Conservation (phyloP, 129 eudicot species). For the Centaurea solstitialis region DNA sequence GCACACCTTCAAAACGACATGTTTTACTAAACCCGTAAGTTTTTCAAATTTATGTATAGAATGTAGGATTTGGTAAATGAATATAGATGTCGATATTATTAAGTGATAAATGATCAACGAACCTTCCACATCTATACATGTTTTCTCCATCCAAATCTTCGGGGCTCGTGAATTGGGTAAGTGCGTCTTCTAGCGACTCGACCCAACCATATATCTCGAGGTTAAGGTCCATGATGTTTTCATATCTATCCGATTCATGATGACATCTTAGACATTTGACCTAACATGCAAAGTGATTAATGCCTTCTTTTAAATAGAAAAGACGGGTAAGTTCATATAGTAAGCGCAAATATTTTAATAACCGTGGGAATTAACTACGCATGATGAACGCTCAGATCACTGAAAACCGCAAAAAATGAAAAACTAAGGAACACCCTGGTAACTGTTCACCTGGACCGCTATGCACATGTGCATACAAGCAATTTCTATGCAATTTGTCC, state of each 20-base stretch:
- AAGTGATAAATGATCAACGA: conserved; percentile 6
- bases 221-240: conserved; percentile 90
- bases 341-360: too few relatives aligned
- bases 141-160: conserved; percentile 98
- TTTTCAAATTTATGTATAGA: neutral
- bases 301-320: neutral
- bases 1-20: conserved; percentile 56
- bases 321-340: neutral
- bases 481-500: too few relatives aligned
- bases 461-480: too few relatives aligned
- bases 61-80: conserved; percentile 13
- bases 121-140: conserved; percentile 98
- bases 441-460: too few relatives aligned
- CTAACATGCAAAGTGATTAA: conserved; percentile 33
- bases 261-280: conserved; percentile 85
- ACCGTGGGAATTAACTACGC: neutral
- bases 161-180: conserved; percentile 81
- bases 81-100: neutral
- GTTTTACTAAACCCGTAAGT: conserved; percentile 8
- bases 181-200: conserved; percentile 84
- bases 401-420: too few relatives aligned
- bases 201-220: conserved; percentile 89
- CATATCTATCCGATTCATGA: conserved; percentile 82
- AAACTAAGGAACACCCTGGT: too few relatives aligned
- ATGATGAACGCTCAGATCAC: too few relatives aligned